phyloP scores from a whole-genome alignment of 495 filamentous ascomycete species.

The Geopyxis carbonaria region DNA sequence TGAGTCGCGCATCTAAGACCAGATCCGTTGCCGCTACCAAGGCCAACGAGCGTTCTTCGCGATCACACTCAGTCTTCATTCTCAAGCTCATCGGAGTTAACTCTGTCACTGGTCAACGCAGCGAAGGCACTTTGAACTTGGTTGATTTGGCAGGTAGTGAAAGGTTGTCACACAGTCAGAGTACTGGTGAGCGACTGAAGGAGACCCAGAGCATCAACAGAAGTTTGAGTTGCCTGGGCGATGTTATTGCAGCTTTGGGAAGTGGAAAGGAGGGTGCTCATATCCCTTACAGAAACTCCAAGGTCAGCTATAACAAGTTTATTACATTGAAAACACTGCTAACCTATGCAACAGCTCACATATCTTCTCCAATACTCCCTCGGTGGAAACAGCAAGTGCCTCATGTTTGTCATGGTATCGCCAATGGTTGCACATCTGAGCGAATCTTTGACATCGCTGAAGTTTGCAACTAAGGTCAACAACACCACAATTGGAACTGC shows the following conservation, averaged over 20 bases:
- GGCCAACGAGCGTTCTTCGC: conserved; percentile 83
- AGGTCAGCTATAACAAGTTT: conserved; percentile 33
- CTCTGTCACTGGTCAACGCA: conserved; percentile 59
- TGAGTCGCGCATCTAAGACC: conserved; percentile 62
- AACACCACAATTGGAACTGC: conserved; percentile 26
- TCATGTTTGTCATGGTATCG: conserved; percentile 98
- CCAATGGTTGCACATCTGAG: conserved; percentile 78
- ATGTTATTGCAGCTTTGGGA: conserved; percentile 83
- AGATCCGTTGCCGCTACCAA: conserved; percentile 88
- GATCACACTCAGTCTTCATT: conserved; percentile 93
- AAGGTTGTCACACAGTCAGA: conserved; percentile 65
- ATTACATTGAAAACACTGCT: neutral
- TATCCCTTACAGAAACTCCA: conserved; percentile 88
- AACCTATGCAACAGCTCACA: conserved; percentile 43
- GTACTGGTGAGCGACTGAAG: conserved; percentile 67
- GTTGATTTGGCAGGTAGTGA: conserved; percentile 93
- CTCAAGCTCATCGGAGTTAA: conserved; percentile 74
- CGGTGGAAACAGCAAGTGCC: conserved; percentile 87
- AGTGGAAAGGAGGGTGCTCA: conserved; percentile 72
- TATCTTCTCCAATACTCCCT: conserved; percentile 91
- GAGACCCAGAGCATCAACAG: conserved; percentile 98
- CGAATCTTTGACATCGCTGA: conserved; percentile 86
- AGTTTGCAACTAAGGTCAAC: conserved; percentile 80
- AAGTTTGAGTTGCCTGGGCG: conserved; percentile 76
- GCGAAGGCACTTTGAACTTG: conserved; percentile 86